Evolutionary conservation across 257 asterid species (phyloP).

Genomic region (Solanum chaucha): DNA sequence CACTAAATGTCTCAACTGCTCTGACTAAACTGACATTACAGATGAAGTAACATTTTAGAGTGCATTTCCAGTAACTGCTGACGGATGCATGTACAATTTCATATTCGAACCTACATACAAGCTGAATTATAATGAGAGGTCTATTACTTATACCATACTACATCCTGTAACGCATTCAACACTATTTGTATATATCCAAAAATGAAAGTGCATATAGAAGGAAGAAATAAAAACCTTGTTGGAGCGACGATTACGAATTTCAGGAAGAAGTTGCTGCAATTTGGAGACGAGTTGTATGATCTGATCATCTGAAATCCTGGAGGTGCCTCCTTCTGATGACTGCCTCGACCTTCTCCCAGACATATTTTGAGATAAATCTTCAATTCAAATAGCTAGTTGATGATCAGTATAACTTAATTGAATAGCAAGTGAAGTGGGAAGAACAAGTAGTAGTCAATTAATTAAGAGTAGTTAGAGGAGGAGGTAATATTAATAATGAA

Average conservation of each 20-base stretch:
- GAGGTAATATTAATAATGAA: neutral
- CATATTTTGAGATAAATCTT: constrained; percentile 12
- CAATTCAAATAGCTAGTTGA: neutral
- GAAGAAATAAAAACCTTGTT: constrained; percentile 25
- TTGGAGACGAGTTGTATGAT: constrained; percentile 57
- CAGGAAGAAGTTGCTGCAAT: constrained; percentile 67
- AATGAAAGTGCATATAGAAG: neutral
- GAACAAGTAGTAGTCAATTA: neutral
- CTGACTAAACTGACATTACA: neutral
- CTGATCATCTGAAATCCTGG: constrained; percentile 61
- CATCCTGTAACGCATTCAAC: no score
- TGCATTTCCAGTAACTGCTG: neutral
- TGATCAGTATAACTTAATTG: neutral
- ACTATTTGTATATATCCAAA: neutral
- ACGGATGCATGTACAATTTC: neutral
- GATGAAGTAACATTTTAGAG: neutral
- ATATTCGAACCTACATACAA: neutral
- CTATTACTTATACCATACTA: no score
- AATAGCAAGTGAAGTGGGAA: neutral
- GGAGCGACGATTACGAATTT: constrained; percentile 52
- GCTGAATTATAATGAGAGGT: neutral
- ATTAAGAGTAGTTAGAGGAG: neutral
- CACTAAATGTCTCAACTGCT: neutral
- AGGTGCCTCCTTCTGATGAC: constrained; percentile 13
- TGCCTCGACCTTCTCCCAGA: constrained; percentile 64